phyloP scores from a whole-genome alignment of 2,329 filamentous ascomycete genomes.

The Fusarium palustre region DNA sequence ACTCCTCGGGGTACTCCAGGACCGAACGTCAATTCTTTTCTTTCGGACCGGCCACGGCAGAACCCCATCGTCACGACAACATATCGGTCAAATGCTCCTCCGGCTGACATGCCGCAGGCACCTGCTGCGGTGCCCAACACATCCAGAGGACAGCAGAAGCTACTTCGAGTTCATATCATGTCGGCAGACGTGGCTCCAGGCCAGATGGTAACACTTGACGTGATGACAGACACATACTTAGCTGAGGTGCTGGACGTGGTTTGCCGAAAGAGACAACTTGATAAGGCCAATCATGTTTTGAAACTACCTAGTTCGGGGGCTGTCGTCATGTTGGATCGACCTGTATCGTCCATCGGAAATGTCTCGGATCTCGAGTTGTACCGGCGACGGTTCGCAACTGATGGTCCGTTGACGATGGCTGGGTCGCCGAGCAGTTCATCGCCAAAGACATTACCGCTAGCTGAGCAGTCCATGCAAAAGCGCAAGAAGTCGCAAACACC shows the following conservation, averaged over 20 bases:
- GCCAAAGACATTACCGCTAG: slow-evolving; percentile 70
- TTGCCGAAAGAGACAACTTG: slow-evolving; percentile 80
- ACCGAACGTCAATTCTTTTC: slow-evolving; percentile 49
- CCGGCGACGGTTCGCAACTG: slow-evolving; percentile 79
- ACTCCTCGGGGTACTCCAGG: slow-evolving; percentile 45
- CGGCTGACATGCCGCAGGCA: slow-evolving; percentile 68
- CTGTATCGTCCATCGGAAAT: slow-evolving; percentile 81
- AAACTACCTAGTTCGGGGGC: slow-evolving; percentile 80
- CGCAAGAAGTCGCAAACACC: slow-evolving; percentile 64
- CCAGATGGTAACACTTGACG: slow-evolving; percentile 78
- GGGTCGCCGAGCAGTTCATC: slow-evolving; percentile 77
- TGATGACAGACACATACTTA: slow-evolving; percentile 85
- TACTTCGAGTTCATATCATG: slow-evolving; percentile 77
- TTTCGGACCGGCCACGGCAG: slow-evolving; percentile 55
- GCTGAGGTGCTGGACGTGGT: slow-evolving; percentile 83
- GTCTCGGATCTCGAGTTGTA: slow-evolving; percentile 80
- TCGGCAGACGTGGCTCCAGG: slow-evolving; percentile 76
- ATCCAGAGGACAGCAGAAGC: slow-evolving; percentile 73
- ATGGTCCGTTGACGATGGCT: slow-evolving; percentile 75
- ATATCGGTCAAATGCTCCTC: slow-evolving; percentile 64
- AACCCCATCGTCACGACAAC: slow-evolving; percentile 73
- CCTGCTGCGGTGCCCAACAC: slow-evolving; percentile 58
- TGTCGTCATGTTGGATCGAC: slow-evolving; percentile 80
- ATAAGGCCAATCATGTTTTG: slow-evolving; percentile 82
- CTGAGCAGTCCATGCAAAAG: slow-evolving; percentile 58